Evolutionary conservation across 768 basidiomycete genomes (phyloP).

Genomic region (Cystofilobasidium macerans): DNA sequence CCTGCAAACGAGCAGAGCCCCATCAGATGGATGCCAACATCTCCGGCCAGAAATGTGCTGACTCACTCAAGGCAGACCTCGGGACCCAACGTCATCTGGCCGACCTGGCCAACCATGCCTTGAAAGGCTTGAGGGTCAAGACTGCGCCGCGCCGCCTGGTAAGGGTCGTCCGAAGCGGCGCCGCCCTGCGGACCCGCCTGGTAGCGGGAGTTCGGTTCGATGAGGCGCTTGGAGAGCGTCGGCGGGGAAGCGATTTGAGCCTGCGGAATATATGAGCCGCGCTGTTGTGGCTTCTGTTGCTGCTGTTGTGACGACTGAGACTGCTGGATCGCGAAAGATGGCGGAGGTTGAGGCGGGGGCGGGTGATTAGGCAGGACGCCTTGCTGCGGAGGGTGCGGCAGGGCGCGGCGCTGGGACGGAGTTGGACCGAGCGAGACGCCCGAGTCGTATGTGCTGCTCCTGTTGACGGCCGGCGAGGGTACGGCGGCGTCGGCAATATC

Average conservation of each 20-base stretch:
- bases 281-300: conserved; percentile 2
- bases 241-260: neutral
- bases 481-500: neutral
- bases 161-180: neutral
- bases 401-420: conserved; percentile 3
- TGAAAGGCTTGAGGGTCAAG: neutral
- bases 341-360: conserved; percentile 2
- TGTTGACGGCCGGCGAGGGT: neutral
- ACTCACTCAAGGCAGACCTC: conserved; percentile 25
- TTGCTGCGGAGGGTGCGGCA: conserved; percentile 15
- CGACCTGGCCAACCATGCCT: conserved; percentile 8
- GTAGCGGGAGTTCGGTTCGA: neutral
- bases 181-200: neutral
- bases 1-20: conserved; percentile 46
- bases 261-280: neutral
- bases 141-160: conserved; percentile 7
- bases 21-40: neutral
- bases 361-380: neutral
- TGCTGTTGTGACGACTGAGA: too few species aligned
- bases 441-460: neutral
- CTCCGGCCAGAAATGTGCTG: too few species aligned
- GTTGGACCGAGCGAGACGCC: neutral
- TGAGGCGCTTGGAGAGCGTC: neutral
- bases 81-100: neutral
- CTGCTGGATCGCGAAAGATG: too few species aligned